Evolutionary conservation across 371 early-diverging fungal genomes (phyloP).

Genomic region (Haplosporangium sp.): DNA sequence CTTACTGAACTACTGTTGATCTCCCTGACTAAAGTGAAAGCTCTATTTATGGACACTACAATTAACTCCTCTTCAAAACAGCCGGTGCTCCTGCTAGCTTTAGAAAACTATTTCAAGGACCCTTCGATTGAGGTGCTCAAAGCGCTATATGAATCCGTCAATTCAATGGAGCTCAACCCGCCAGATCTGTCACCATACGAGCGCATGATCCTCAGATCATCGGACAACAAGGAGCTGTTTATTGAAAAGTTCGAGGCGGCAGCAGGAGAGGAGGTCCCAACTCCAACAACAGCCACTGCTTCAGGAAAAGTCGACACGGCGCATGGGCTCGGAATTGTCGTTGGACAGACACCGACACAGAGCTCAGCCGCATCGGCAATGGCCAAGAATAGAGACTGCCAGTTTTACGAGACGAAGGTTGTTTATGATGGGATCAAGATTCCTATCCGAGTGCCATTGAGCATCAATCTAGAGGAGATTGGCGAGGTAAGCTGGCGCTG

Average conservation of each 20-base stretch:
- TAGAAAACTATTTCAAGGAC: constrained; percentile 90
- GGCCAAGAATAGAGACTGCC: constrained; percentile 80
- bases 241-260: constrained; percentile 80
- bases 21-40: neutral
- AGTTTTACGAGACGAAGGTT: constrained; percentile 87
- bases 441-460: constrained; percentile 88
- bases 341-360: constrained; percentile 41
- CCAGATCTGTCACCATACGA: constrained; percentile 84
- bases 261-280: constrained; percentile 12
- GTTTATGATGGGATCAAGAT: constrained; percentile 84
- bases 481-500: constrained; percentile 77
- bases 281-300: neutral
- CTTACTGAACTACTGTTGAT: neutral
- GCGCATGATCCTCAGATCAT: constrained; percentile 79
- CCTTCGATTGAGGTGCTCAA: constrained; percentile 82
- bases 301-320: constrained; percentile 33
- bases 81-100: constrained; percentile 89
- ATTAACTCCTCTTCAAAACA: constrained; percentile 33
- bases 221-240: constrained; percentile 86
- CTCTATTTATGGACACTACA: neutral
- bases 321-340: constrained; percentile 47
- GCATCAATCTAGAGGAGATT: constrained; percentile 89
- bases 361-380: constrained; percentile 7
- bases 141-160: constrained; percentile 83
- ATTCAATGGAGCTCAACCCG: constrained; percentile 88